Base-by-base conservation (phyloP, 257 asterid genomes). In the Solanum medicagineum region DNA sequence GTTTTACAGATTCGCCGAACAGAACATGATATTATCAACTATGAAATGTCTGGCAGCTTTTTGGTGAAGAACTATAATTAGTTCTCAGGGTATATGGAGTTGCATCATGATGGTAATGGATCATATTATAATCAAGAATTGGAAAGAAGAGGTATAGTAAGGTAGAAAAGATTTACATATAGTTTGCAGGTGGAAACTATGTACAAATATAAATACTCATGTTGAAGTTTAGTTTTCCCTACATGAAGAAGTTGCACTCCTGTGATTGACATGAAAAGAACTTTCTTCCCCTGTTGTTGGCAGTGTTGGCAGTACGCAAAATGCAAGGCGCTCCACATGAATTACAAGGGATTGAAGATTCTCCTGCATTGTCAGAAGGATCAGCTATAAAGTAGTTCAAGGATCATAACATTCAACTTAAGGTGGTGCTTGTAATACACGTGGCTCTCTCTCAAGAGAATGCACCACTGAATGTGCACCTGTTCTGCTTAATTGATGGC, bases 191-290 rank as follows among this genome's bases (percentile, higher is more conserved):
- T 16, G 47, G 65, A 63, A 59, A 74, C 63, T 8, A 42, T 53
- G 83, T 10, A 80, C 51, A 80, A 56, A 51, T 9, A 44, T 81
- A 84, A 57, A 80, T 49, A 4, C 86, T 53, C 40, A 71, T 75
- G 65, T 66, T 8, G 65, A 81, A 86, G 19, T 81, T 81, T 84
- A 88, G 82, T 26, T 87, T 80, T 79, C 89, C 98, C 14, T 94
- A 96, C 99, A 92, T 93, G 84, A 95, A 96, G 89, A 95, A 95
- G 92, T 93, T 91, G 94, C 99, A 96, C 71, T 90, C 94, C 83
- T 90, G 94, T 60, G 91, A 88, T 87, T 87, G 94, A 85, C 99
- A 96, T 75, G 99, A 95, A 89, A 90, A 96, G 90, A 96, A 96
- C 91, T 94, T 94, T 87, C 98, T 94, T 87, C 99, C 99, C 90